Evolutionary conservation across 768 basidiomycete species (phyloP), one percentile per base, ranked within the genome.

Genomic region (Auricularia auricula-judae): DNA sequence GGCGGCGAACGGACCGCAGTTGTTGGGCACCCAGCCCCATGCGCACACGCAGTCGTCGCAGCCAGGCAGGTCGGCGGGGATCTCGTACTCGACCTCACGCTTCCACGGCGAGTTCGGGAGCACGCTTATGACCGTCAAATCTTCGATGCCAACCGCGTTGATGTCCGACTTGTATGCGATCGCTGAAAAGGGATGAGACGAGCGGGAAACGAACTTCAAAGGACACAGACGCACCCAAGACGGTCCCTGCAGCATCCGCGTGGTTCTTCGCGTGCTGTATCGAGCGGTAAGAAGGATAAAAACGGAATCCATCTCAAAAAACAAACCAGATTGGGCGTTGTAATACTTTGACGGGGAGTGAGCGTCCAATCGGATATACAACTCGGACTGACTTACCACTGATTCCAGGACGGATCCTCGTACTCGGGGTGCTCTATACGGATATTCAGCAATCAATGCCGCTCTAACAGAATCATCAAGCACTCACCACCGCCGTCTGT

Each of bases 21-120:
- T 43, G 18, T 43, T 62, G 5, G 39, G 43, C 35, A 63, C 43
- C 39, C 60, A 65, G 58, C 36, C 35, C 59, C 59, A 65, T 8
- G 43, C 64, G 51, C 64, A 65, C n/a, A 61, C 36, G 42, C 64
- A 65, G 8, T 60, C 64, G 21, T 61, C 64, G 60, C 64, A 65
- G 29, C 16, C 59, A 4, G 64, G 64, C 35, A 65, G 64, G 10
- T 36, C 64, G 33, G 64, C 59, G 10, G 64, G 64, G 36, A 65
- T 60, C 3, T 65, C 42, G 42, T 65, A 65, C 14, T 58, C 42
- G 14, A 53, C 51, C 21, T 62, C 8, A 1, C 64, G 56, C 39
- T 65, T 65, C 64, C 64, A 65, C 21, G 64, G 64, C 16, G 64
- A 56, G 58, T 60, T 60, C 10, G 18, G 7, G 23, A 36, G 64